Evolutionary conservation across 2,329 filamentous ascomycete species (phyloP).

Genomic region (Beauveria sp.): DNA sequence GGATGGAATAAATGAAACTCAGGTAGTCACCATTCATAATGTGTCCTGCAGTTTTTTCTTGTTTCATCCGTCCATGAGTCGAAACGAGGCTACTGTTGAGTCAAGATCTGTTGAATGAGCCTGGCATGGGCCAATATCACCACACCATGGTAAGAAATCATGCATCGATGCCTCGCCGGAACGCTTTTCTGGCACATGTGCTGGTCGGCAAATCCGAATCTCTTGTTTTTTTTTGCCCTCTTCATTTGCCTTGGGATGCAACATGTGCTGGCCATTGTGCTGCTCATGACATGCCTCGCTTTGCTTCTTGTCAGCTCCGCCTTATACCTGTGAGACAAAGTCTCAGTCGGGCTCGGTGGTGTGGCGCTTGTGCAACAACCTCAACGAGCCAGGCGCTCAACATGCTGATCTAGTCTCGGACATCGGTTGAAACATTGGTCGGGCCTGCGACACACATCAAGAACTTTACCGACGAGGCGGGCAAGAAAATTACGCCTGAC

Average conservation of each 20-base stretch:
- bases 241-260: conserved; percentile 36
- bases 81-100: neutral
- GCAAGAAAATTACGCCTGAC: conserved; percentile 19
- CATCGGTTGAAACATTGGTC: conserved; percentile 30
- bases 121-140: conserved; percentile 29
- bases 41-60: no score
- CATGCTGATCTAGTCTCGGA: conserved; percentile 30
- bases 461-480: conserved; percentile 22
- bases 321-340: conserved; percentile 23
- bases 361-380: conserved; percentile 24
- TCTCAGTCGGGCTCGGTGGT: conserved; percentile 26
- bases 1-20: conserved; percentile 22
- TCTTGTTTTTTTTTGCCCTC: conserved; percentile 15
- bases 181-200: conserved; percentile 21
- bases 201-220: conserved; percentile 16
- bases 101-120: conserved; percentile 18
- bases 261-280: conserved; percentile 45
- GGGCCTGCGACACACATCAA: conserved; percentile 29
- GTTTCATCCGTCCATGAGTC: no score
- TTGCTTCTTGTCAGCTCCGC: conserved; percentile 40
- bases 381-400: conserved; percentile 28
- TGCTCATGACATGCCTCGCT: conserved; percentile 40
- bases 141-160: conserved; percentile 23
- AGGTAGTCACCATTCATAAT: no score
- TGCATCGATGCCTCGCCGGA: conserved; percentile 13